Conservation (phyloP, 345 rosid genomes). For the Euphorbia pulcherrima region DNA sequence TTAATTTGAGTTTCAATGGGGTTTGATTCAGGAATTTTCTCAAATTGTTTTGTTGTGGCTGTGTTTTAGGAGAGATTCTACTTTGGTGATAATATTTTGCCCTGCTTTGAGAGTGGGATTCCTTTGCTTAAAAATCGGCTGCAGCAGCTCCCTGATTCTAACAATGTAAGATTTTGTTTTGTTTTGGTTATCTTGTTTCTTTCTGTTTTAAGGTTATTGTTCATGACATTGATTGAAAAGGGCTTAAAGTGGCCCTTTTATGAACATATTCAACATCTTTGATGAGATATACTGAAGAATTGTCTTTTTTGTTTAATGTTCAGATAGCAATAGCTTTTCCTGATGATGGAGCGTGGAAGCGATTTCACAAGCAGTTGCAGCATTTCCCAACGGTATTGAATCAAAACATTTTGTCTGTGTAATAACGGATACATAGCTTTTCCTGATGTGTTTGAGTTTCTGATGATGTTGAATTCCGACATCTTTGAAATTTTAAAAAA, state of each 20-base stretch:
- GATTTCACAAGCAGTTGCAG: constrained; percentile 93
- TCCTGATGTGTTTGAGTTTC: background rate
- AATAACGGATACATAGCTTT: constrained; percentile 8
- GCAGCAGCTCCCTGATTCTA: constrained; percentile 82
- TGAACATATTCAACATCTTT: background rate
- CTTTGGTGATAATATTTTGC: constrained; percentile 88
- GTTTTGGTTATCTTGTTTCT: background rate
- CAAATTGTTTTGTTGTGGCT: background rate
- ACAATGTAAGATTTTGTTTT: constrained; percentile 51
- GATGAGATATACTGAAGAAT: background rate
- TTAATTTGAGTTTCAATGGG: background rate
- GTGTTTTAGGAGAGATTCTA: constrained; percentile 80
- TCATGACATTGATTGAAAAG: background rate
- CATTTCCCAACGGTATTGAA: constrained; percentile 78
- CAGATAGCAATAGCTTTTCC: constrained; percentile 99
- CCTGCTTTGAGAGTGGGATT: constrained; percentile 93
- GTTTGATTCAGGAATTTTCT: background rate
- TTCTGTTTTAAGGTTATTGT: background rate
- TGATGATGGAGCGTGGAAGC: constrained; percentile 98
- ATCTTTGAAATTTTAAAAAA: background rate
- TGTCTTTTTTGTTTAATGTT: constrained; percentile 11
- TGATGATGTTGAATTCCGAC: background rate
- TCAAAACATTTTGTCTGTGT: background rate
- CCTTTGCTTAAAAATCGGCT: constrained; percentile 86
- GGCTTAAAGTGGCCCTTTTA: background rate